These are phyloP conservation scores for Aspergillus novoparasiticus DNA, from an alignment of 2,329 filamentous ascomycete species.

Conservation along the genomic window DNA sequence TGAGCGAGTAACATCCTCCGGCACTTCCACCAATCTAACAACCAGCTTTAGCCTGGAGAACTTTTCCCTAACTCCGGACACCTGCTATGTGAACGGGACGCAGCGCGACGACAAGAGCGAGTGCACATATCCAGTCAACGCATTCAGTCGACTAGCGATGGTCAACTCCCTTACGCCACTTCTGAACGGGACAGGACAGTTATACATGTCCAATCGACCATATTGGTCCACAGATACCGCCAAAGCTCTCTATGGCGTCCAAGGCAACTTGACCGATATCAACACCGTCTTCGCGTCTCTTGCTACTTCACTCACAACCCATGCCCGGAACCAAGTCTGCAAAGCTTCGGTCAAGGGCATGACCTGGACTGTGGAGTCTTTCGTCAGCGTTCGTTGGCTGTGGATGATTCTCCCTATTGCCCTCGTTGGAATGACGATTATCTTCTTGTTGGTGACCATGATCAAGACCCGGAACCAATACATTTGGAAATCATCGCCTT, in stretches of 20 bases:
- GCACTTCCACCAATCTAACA: conserved; percentile 17
- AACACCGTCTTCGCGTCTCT: conserved; percentile 22
- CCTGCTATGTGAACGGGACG: conserved; percentile 25
- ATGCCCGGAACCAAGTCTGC: conserved; percentile 26
- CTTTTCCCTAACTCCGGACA: conserved; percentile 20
- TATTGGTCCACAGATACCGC: conserved; percentile 24
- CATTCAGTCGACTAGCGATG: conserved; percentile 23
- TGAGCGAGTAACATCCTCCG: conserved; percentile 17
- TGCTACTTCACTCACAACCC: conserved; percentile 19
- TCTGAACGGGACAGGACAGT: conserved; percentile 20
- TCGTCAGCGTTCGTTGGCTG: conserved; percentile 25
- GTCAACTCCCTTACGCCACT: conserved; percentile 22
- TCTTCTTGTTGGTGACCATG: conserved; percentile 52
- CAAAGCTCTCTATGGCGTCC: conserved; percentile 21
- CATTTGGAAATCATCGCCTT: conserved; percentile 30
- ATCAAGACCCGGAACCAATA: conserved; percentile 27
- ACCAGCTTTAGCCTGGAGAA: background rate
- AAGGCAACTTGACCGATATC: conserved; percentile 25
- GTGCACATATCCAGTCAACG: conserved; percentile 25
- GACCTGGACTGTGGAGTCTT: conserved; percentile 24
- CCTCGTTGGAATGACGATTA: conserved; percentile 47
- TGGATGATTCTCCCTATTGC: conserved; percentile 26
- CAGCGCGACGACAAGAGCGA: conserved; percentile 10
- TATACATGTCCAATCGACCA: conserved; percentile 23
- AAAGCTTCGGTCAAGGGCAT: conserved; percentile 14